phyloP scores from a whole-genome alignment of 768 basidiomycete genomes.

The Amanita pallidorosea region DNA sequence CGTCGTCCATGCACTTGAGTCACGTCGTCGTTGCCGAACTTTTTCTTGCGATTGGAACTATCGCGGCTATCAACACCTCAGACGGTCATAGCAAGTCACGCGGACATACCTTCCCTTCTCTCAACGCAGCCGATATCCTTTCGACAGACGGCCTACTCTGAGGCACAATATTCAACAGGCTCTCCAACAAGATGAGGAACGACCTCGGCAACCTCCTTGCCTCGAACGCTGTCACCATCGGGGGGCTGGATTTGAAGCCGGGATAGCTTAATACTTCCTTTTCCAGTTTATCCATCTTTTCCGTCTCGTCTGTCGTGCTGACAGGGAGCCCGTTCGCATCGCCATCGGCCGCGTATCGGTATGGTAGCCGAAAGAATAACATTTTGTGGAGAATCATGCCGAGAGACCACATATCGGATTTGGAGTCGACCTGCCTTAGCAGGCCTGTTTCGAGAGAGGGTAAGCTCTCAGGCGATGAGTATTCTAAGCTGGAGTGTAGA shows the following conservation, averaged over 20 bases:
- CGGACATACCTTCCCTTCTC: constrained; percentile 60
- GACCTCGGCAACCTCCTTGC: constrained; percentile 63
- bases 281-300: constrained; percentile 62
- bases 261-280: constrained; percentile 63
- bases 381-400: constrained; percentile 95
- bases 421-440: constrained; percentile 68
- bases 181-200: constrained; percentile 63
- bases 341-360: constrained; percentile 56
- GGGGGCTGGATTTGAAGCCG: constrained; percentile 53
- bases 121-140: constrained; percentile 55
- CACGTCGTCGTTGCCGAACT: background rate
- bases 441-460: constrained; percentile 54
- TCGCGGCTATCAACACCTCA: background rate
- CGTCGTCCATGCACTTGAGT: background rate
- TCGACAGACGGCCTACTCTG: constrained; percentile 60
- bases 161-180: constrained; percentile 54
- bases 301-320: constrained; percentile 34
- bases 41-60: background rate
- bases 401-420: constrained; percentile 94
- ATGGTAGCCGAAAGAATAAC: constrained; percentile 84
- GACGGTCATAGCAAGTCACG: background rate
- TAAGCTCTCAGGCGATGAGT: constrained; percentile 81
- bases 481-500: constrained; percentile 52
- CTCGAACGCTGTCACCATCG: constrained; percentile 47
- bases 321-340: constrained; percentile 34